Percentiles rank a stretch among this genome's conserved stretches.
These are phyloP conservation scores for Dioscorea alata DNA, from an alignment of 106 monocot species.

Conservation along the genomic window DNA sequence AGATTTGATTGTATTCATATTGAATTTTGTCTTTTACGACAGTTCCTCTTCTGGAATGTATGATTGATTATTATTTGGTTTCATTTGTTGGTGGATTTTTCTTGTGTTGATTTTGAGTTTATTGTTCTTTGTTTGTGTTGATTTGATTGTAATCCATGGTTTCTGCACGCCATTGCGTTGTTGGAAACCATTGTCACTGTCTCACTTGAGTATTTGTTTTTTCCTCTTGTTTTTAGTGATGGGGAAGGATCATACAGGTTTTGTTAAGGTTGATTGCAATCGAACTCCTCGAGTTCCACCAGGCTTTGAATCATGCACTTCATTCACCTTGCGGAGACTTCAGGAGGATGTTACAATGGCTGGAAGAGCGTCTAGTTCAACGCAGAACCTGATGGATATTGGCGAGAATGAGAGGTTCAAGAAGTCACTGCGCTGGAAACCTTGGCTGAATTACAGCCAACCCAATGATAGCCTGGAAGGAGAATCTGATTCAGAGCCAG, in stretches of 20 bases:
- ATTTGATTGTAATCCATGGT: too few relatives aligned
- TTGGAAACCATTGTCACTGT: too few relatives aligned
- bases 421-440: conserved; percentile 50
- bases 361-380: conserved; percentile 12
- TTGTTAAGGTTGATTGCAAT: conserved; percentile 25
- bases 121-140: too few relatives aligned
- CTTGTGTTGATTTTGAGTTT: too few relatives aligned
- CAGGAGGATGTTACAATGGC: conserved; percentile 17
- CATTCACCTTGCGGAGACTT: conserved; percentile 44
- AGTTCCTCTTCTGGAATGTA: too few relatives aligned
- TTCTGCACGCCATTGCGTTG: too few relatives aligned
- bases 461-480: conserved; percentile 50
- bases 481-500: conserved; percentile 37
- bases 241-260: conserved; percentile 39
- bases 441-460: conserved; percentile 60
- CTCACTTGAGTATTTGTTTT: not conserved
- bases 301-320: conserved; percentile 45
- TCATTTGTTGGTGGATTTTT: too few relatives aligned
- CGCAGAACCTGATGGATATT: conserved; percentile 9
- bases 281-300: conserved; percentile 56
- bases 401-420: conserved; percentile 27
- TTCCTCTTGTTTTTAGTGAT: conserved; percentile 25
- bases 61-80: too few relatives aligned
- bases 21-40: too few relatives aligned
- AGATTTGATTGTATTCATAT: too few relatives aligned